These are phyloP conservation scores for Phytophthora tentaculata DNA, from an alignment of 352 stramenopile species.

Conservation along the genomic window DNA sequence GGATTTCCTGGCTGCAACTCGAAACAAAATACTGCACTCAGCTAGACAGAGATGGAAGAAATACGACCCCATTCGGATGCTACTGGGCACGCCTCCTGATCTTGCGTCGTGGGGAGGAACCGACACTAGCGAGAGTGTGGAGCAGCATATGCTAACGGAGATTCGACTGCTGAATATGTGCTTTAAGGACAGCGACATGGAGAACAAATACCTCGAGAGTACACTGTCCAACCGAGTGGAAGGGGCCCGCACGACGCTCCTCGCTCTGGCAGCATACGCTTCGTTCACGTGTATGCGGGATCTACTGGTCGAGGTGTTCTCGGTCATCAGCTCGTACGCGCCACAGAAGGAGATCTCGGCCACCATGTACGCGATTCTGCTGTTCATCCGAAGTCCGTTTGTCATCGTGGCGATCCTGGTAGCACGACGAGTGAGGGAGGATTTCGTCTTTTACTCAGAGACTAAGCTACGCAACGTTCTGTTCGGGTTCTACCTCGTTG, in stretches of 20 bases:
- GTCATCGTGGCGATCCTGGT: slow-evolving; percentile 43
- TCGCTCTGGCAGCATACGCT: slow-evolving; percentile 62
- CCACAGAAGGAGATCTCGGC: slow-evolving; percentile 27
- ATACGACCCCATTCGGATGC: slow-evolving; percentile 59
- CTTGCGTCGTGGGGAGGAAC: slow-evolving; percentile 45
- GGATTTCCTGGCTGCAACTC: slow-evolving; percentile 58
- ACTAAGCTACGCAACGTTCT: slow-evolving; percentile 70
- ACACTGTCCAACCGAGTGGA: slow-evolving; percentile 69
- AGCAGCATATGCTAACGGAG: slow-evolving; percentile 72
- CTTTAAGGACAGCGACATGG: slow-evolving; percentile 78
- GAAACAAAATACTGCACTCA: slow-evolving; percentile 56
- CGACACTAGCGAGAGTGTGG: slow-evolving; percentile 43
- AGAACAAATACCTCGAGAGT: slow-evolving; percentile 74
- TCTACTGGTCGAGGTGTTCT: slow-evolving; percentile 56
- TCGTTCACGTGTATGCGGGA: slow-evolving; percentile 77
- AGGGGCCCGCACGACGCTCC: slow-evolving; percentile 63
- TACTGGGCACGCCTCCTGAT: slow-evolving; percentile 60
- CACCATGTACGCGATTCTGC: slow-evolving; percentile 45
- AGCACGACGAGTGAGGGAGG: slow-evolving; percentile 42
- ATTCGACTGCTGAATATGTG: slow-evolving; percentile 64
- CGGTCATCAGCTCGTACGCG: slow-evolving; percentile 26
- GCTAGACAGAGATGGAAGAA: slow-evolving; percentile 62
- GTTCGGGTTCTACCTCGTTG: slow-evolving; percentile 64
- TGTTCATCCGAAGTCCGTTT: slow-evolving; percentile 40
- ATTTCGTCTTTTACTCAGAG: slow-evolving; percentile 69